These are phyloP conservation scores for Candida maesae DNA, from an alignment of 805 yeast genomes.

Conservation along the genomic window DNA sequence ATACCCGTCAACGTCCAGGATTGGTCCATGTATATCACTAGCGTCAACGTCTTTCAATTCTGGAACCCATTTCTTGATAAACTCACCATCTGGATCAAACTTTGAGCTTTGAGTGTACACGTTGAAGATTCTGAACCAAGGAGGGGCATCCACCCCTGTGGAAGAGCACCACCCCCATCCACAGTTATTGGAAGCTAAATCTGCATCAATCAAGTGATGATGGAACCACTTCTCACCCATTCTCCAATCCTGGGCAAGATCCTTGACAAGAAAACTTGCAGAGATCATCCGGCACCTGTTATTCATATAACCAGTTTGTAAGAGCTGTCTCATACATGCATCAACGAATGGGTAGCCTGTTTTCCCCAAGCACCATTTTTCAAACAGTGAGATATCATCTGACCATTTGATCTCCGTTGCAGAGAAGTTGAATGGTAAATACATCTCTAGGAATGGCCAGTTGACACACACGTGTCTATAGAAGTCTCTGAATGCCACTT, in stretches of 20 bases:
- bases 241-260: constrained; percentile 51
- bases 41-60: constrained; percentile 33
- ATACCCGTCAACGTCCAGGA: constrained; percentile 29
- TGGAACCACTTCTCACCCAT: constrained; percentile 51
- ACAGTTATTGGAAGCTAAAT: constrained; percentile 50
- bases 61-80: constrained; percentile 47
- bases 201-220: constrained; percentile 46
- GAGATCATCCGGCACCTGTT: constrained; percentile 53
- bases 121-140: constrained; percentile 53
- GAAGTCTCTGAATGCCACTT: constrained; percentile 58
- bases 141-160: constrained; percentile 53
- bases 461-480: constrained; percentile 44
- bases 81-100: constrained; percentile 45
- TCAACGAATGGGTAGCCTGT: constrained; percentile 58
- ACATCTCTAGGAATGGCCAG: constrained; percentile 52
- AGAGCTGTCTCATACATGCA: constrained; percentile 52
- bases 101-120: constrained; percentile 47
- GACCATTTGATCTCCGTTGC: constrained; percentile 41
- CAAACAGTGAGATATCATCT: constrained; percentile 37
- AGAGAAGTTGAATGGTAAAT: constrained; percentile 43
- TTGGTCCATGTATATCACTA: constrained; percentile 26
- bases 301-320: constrained; percentile 49
- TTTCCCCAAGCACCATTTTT: constrained; percentile 48
- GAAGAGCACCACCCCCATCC: constrained; percentile 57
- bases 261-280: constrained; percentile 48